A percentile compares a stretch with the other conserved stretches of the same genome.
phyloP scores from a whole-genome alignment of 805 yeast species.

The Kluyveromyces siamensis region DNA sequence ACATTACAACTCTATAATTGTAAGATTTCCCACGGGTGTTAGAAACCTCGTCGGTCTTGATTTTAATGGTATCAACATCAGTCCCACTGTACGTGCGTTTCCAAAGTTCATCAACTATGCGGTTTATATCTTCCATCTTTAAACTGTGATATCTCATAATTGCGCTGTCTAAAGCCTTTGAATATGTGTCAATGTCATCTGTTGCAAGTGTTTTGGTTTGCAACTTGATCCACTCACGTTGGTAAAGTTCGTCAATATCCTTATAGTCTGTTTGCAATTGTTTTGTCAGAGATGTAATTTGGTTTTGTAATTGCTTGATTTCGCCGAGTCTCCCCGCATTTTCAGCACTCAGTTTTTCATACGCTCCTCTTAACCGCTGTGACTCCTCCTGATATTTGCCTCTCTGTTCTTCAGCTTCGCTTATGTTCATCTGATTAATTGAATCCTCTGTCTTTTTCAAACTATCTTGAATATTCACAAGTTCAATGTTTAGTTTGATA shows the following conservation, averaged over 20 bases:
- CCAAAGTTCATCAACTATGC: conserved; percentile 87
- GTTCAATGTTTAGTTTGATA: conserved; percentile 54
- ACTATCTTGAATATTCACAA: conserved; percentile 37
- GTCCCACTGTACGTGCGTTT: conserved; percentile 89
- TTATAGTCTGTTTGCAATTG: conserved; percentile 68
- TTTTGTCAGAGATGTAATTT: conserved; percentile 41
- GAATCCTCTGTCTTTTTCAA: conserved; percentile 30
- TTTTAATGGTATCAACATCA: conserved; percentile 85
- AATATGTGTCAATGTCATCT: conserved; percentile 72
- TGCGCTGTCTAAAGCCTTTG: conserved; percentile 82
- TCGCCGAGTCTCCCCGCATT: conserved; percentile 82
- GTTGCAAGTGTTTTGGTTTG: conserved; percentile 70
- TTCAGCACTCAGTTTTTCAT: conserved; percentile 48
- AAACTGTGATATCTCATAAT: conserved; percentile 86
- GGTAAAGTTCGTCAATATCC: conserved; percentile 54
- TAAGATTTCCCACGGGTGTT: conserved; percentile 51
- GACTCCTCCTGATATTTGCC: conserved; percentile 55
- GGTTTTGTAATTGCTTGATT: conserved; percentile 71
- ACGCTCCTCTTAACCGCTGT: conserved; percentile 36
- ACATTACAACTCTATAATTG: conserved; percentile 92
- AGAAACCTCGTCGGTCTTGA: conserved; percentile 62
- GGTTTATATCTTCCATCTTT: conserved; percentile 89
- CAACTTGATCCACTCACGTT: conserved; percentile 62
- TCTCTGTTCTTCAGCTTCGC: conserved; percentile 51
- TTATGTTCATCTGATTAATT: conserved; percentile 39